Conservation (phyloP, 371 early-diverging fungal species). For the Mortierella sp. region DNA sequence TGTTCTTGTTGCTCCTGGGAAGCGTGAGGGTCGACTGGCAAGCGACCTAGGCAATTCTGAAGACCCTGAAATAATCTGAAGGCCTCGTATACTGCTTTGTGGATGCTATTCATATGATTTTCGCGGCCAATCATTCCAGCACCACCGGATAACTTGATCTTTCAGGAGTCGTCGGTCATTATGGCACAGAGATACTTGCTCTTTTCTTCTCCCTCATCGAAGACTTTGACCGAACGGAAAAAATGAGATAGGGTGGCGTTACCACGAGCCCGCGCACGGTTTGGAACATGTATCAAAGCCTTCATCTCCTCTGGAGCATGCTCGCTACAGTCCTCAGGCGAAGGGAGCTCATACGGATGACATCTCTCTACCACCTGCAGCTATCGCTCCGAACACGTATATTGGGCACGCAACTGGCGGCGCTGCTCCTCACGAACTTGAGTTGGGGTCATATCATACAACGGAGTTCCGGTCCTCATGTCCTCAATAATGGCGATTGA, state of each 20-base stretch:
- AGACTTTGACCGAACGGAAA: constrained; percentile 1
- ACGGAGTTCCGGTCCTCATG: not conserved
- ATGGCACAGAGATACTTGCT: not conserved
- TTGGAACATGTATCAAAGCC: not conserved
- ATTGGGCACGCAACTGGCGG: not conserved
- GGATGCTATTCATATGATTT: not conserved
- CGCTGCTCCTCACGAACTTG: not conserved
- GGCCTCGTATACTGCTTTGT: not conserved
- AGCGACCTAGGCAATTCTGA: not conserved
- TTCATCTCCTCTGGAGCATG: not conserved
- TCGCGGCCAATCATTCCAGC: not conserved
- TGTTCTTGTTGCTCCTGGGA: not conserved
- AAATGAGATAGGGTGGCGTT: not conserved
- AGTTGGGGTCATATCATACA: not conserved
- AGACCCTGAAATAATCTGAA: not conserved
- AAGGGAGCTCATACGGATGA: not conserved
- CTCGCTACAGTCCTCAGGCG: not conserved
- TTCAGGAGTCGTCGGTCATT: not conserved
- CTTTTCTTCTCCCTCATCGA: constrained; percentile 2
- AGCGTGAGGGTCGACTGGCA: not conserved
- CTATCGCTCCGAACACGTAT: not conserved
- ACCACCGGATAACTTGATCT: constrained; percentile 1
- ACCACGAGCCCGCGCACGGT: not conserved
- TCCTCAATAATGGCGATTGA: not conserved
- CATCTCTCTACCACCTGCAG: not conserved